A percentile compares a stretch with the other conserved stretches of the same genome.
Evolutionary conservation across 768 basidiomycete species (phyloP).

Genomic region (Naganishia antarctica): DNA sequence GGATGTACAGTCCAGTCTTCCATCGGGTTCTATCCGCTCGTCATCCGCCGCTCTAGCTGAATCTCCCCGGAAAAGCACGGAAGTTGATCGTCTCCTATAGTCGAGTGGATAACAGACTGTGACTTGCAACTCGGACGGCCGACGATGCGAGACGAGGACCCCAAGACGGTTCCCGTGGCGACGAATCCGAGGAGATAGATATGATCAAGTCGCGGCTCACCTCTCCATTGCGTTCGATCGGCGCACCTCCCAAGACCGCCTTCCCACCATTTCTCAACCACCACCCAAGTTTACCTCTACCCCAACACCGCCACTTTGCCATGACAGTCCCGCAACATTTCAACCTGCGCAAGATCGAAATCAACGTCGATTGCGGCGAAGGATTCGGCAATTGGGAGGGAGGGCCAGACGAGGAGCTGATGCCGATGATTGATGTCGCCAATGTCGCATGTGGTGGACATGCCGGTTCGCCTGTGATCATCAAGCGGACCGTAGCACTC

Average conservation of each 20-base stretch:
- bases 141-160: no score
- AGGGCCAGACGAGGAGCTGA: constrained; percentile 35
- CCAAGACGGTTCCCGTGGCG: no score
- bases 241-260: background rate
- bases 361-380: constrained; percentile 39
- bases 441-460: constrained; percentile 69
- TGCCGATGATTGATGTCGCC: constrained; percentile 55
- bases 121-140: no score
- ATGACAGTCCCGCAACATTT: constrained; percentile 10
- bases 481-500: constrained; percentile 60
- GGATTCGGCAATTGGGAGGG: constrained; percentile 34
- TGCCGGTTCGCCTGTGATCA: constrained; percentile 62
- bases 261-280: no score
- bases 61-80: no score
- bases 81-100: no score
- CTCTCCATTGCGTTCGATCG: background rate
- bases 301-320: background rate
- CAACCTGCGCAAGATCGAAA: constrained; percentile 30
- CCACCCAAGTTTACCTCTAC: no score
- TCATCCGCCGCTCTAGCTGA: no score
- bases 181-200: no score
- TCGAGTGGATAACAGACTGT: no score
- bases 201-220: background rate
- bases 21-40: no score
- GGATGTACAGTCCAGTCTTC: no score